Base-by-base conservation (phyloP, 805 yeast genomes). In the Starmerella bombi region DNA sequence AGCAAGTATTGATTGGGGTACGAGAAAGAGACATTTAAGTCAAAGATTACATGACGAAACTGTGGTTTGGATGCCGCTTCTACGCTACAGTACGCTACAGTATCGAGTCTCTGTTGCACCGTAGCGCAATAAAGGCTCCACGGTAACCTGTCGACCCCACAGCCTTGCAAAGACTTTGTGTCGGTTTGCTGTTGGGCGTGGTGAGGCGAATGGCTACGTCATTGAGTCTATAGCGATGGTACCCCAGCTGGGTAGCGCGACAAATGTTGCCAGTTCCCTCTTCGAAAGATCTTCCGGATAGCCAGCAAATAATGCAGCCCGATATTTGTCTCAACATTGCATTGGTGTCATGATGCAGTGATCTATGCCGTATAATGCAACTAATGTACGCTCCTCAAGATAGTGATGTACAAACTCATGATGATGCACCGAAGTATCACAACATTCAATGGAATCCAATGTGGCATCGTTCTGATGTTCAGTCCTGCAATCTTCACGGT, bases 31-130 rank as follows among this genome's bases (percentile, higher is more conserved):
- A 63, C 77, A 14, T 91, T 91, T 57, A 67, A 77, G 34, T 82
- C 95, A 1, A 77, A 75, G 57, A 75, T 85, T 27, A 94, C 85
- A 54, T 91, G 99, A 98, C 70, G 97, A 51, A 69, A 70, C 40
- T 63, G 93, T 30, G 95, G 95, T 0, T 73, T 91, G 36, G 41
- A 31, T n/a, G 76, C 93, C 1, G 70, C 93, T 0, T 70, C 80
- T 34, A 70, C 74, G 49, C 64, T 91, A 35, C 78, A 79, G 51
- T 60, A 80, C 57, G 74, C 94, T 35, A 66, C 86, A 5, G 80
- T 79, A 55, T 74, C 82, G 45, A n/a, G 73, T 80, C 30, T 84
- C 77, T 50, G 75, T 81, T 2, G n/a, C n/a, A n/a, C n/a, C n/a
- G n/a, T n/a, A 72, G 80, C 9, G 83, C 77, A 22, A 58, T 63